Evolutionary conservation across 768 basidiomycete genomes (phyloP), one percentile per base, ranked within the genome.

Genomic region (Exidia glandulosa): DNA sequence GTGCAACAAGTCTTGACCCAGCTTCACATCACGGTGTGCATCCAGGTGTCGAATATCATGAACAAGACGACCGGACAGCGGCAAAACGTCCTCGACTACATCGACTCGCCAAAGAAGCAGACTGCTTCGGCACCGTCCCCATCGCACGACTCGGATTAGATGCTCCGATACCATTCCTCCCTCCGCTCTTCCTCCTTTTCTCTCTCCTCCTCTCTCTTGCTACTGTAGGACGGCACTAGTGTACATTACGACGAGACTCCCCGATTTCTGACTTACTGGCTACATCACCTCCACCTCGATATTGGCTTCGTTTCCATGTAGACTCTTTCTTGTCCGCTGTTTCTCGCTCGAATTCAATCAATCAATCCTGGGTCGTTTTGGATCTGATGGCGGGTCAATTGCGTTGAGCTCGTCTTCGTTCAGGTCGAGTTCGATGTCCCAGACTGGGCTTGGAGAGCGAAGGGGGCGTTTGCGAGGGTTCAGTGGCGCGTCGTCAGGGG

Each of bases 361-460:
- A 50, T 9, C 27, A 14, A 9, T 19, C 14, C 48, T 25, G 10
- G 48, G 12, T 50, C 9, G 14, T 6, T n/a, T 16, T 48, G 19
- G 47, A 16, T 48, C 23, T 6, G 9, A n/a, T 6, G 7, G 6
- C 9, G 47, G 7, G 6, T 27, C 47, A 9, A 27, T 27, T 7
- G 47, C 10, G 19, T 56, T 9, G 10, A 10, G 9, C 10, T 56
- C 56, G 25, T 57, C 56, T 9, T 59, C 58, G 57, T 65, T 66
- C 19, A 66, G 69, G 60, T 84, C 83, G 3, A 81, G 75, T 63
- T 88, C 88, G 59, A 88, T 85, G 66, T 88, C 86, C 88, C 88
- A 90, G 6, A 75, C 72, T 1, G 86, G 84, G 66, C 85, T 87
- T 3, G 75, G 73, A 56, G 76, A 74, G 54, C 81, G 74, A 19